phyloP scores from a whole-genome alignment of 2,329 filamentous ascomycete genomes.

The Phialemoniopsis sp. region DNA sequence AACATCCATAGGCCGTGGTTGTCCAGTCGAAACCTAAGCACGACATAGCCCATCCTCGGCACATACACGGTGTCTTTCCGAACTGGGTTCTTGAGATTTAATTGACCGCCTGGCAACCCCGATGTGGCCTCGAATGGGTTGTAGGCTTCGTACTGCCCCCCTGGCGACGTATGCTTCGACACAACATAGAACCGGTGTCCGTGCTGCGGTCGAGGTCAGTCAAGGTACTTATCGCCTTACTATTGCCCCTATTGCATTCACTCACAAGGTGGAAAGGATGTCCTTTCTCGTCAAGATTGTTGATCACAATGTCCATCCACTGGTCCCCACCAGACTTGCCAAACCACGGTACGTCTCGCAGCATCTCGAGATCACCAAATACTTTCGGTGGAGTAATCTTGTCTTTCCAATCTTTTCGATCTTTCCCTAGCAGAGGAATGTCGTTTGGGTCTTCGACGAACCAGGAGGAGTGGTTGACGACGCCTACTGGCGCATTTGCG shows the following conservation, averaged over 20 bases:
- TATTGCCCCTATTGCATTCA: not conserved
- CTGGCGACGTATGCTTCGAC: constrained; percentile 7
- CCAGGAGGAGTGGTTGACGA: constrained; percentile 13
- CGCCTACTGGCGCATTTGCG: constrained; percentile 8
- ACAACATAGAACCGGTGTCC: constrained; percentile 9
- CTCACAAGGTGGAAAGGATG: constrained; percentile 45
- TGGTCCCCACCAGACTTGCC: constrained; percentile 8
- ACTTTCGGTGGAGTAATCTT: no score
- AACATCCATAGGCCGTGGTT: constrained; percentile 31
- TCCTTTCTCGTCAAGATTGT: constrained; percentile 43
- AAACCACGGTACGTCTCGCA: constrained; percentile 8
- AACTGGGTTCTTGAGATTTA: constrained; percentile 7
- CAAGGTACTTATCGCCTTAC: not conserved
- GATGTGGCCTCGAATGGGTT: constrained; percentile 1
- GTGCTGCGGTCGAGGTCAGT: constrained; percentile 8
- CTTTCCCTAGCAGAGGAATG: constrained; percentile 1
- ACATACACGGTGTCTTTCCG: constrained; percentile 29
- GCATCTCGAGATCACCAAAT: no score
- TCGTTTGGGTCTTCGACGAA: constrained; percentile 4
- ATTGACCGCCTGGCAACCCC: not conserved
- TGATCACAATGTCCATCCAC: constrained; percentile 44
- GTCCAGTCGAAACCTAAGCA: constrained; percentile 25
- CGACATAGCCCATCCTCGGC: constrained; percentile 25
- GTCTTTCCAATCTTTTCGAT: no score
- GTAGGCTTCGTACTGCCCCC: constrained; percentile 12